These are phyloP conservation scores for Clonostachys byssicola DNA, from an alignment of 2,329 filamentous ascomycete species.

Conservation along the genomic window DNA sequence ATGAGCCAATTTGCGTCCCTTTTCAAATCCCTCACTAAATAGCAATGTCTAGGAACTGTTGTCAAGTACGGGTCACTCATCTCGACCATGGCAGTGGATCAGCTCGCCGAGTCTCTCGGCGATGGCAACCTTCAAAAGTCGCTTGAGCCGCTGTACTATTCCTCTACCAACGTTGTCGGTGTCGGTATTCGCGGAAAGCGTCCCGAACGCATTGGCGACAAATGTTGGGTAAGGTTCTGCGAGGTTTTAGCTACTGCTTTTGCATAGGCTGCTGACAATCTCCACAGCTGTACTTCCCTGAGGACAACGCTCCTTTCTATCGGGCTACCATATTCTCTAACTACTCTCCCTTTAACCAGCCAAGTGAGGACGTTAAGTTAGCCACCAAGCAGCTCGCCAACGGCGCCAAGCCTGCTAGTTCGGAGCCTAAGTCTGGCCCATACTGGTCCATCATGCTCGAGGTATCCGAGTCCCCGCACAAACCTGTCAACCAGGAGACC, in stretches of 20 bases:
- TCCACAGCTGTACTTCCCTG: slow-evolving; percentile 86
- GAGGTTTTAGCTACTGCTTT: too few species aligned
- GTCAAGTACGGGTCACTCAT: slow-evolving; percentile 90
- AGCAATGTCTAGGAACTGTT: slow-evolving; percentile 43
- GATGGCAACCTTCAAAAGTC: slow-evolving; percentile 79
- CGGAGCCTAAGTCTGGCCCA: slow-evolving; percentile 75
- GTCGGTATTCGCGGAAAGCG: slow-evolving; percentile 89
- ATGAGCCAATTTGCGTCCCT: too few species aligned
- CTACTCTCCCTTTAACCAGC: slow-evolving; percentile 99
- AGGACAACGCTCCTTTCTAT: slow-evolving; percentile 98
- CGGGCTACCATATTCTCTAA: slow-evolving; percentile 99
- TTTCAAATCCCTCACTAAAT: slow-evolving; percentile 75
- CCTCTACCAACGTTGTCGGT: slow-evolving; percentile 93
- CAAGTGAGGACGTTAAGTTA: slow-evolving; percentile 75
- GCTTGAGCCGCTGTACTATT: slow-evolving; percentile 93
- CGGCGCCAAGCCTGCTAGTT: slow-evolving; percentile 73
- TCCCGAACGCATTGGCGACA: slow-evolving; percentile 95
- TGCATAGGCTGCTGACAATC: too few species aligned
- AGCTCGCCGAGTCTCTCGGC: slow-evolving; percentile 80
- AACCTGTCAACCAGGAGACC: slow-evolving; percentile 84
- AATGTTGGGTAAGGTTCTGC: slow-evolving; percentile 76
- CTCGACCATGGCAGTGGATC: slow-evolving; percentile 94
- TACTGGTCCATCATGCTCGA: slow-evolving; percentile 99
- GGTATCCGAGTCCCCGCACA: slow-evolving; percentile 92
- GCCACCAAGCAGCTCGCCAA: slow-evolving; percentile 82